Conservation (phyloP, 345 rosid genomes). For the Bruguiera sexangula region DNA sequence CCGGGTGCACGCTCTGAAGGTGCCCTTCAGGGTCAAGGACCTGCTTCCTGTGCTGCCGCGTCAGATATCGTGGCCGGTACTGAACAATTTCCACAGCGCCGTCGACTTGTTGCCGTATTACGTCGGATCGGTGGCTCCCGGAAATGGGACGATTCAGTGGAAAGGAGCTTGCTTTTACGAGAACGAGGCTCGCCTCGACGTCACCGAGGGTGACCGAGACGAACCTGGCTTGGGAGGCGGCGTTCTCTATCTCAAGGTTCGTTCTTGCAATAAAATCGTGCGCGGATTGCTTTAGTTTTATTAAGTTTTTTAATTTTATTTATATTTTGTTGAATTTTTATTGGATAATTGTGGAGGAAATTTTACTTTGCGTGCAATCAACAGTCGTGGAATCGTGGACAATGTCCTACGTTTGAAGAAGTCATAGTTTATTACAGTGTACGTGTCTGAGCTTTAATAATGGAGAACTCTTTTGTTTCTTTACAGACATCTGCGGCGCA, state of each 20-base stretch:
- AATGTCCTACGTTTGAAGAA: too few species aligned
- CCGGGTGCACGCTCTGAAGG: conserved; percentile 40
- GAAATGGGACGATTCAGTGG: conserved; percentile 64
- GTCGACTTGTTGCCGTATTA: conserved; percentile 80
- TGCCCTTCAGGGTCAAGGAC: conserved; percentile 71
- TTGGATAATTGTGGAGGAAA: background rate
- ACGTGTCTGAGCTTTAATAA: background rate
- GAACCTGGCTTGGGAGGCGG: conserved; percentile 78
- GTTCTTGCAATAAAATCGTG: background rate
- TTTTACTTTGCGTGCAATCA: too few species aligned
- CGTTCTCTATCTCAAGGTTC: conserved; percentile 69
- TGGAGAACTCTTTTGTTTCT: background rate
- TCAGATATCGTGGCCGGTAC: conserved; percentile 88
- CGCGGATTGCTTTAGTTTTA: too few species aligned
- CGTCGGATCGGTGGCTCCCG: conserved; percentile 68
- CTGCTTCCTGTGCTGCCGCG: conserved; percentile 82
- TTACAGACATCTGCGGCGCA: conserved; percentile 80
- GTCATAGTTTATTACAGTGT: too few species aligned
- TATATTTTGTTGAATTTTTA: background rate
- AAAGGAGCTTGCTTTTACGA: conserved; percentile 88
- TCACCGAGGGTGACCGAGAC: conserved; percentile 56
- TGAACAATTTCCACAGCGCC: conserved; percentile 79
- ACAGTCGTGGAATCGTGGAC: too few species aligned
- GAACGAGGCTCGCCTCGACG: conserved; percentile 71
- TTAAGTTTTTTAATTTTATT: too few species aligned